These are phyloP conservation scores for Scalesia atractyloides DNA, from an alignment of 129 eudicot species.

Conservation along the genomic window DNA sequence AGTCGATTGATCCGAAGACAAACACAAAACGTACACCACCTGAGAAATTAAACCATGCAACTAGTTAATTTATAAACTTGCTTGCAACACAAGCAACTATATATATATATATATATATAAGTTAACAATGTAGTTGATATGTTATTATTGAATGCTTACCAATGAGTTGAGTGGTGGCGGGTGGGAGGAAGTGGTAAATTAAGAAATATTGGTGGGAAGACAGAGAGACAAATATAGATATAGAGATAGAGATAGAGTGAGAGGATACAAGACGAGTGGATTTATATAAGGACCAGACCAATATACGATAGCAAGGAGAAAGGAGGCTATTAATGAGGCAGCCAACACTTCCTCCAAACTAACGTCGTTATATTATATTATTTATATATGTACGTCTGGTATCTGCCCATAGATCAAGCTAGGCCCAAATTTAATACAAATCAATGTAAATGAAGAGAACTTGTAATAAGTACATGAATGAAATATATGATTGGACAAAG, in stretches of 20 bases:
- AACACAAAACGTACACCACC: constrained; percentile 11
- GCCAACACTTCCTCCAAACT: constrained; percentile 30
- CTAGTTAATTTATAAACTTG: neutral
- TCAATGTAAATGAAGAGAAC: neutral
- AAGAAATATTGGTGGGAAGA: constrained; percentile 25
- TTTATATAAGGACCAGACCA: constrained; percentile 33
- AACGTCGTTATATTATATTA: neutral
- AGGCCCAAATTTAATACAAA: neutral
- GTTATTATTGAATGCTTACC: neutral
- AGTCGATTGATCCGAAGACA: neutral
- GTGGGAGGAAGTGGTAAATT: neutral
- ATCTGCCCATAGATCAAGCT: neutral
- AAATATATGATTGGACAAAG: too few species aligned
- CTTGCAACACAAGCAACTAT: neutral
- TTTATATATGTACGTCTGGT: neutral
- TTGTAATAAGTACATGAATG: too few species aligned
- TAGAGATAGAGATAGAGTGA: constrained; percentile 26
- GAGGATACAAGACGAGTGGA: constrained; percentile 29
- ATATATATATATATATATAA: neutral
- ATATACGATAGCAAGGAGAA: constrained; percentile 26
- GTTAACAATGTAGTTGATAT: neutral
- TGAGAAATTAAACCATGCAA: constrained; percentile 26
- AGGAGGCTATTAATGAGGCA: constrained; percentile 61
- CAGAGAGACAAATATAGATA: neutral
- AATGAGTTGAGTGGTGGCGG: constrained; percentile 1